These are phyloP conservation scores for Penicillium sp. DNA, from an alignment of 2,329 filamentous ascomycete genomes.

Conservation along the genomic window DNA sequence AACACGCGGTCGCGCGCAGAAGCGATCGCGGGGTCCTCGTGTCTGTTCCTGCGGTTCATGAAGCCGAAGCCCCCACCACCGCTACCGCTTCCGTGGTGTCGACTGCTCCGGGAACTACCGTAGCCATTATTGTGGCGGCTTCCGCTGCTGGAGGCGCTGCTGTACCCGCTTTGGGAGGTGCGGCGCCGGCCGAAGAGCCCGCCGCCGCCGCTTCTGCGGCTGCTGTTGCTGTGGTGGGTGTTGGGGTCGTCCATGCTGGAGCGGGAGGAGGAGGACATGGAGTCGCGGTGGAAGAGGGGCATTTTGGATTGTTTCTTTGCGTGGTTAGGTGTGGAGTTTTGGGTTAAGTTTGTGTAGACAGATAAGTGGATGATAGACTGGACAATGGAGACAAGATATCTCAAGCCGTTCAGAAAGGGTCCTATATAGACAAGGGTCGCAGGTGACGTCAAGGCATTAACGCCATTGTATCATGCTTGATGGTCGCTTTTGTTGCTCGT, in stretches of 20 bases:
- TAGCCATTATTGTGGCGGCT: neutral
- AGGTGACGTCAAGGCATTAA: slow-evolving; percentile 2
- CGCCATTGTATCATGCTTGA: neutral
- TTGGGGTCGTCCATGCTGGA: slow-evolving; percentile 25
- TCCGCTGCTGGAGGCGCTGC: neutral
- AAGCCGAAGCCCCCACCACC: slow-evolving; percentile 22
- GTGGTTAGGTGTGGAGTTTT: neutral
- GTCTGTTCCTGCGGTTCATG: slow-evolving; percentile 45
- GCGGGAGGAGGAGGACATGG: slow-evolving; percentile 31
- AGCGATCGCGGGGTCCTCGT: slow-evolving; percentile 66
- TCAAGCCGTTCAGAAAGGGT: neutral
- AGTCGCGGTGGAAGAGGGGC: slow-evolving; percentile 31
- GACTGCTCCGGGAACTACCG: neutral
- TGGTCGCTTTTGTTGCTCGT: neutral
- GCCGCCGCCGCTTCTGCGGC: slow-evolving; percentile 18
- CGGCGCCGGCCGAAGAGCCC: slow-evolving; percentile 44
- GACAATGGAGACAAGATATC: neutral
- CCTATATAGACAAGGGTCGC: slow-evolving; percentile 2
- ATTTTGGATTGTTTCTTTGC: slow-evolving; percentile 16
- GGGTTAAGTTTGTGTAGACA: neutral
- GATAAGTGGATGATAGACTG: neutral
- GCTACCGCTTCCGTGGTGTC: neutral
- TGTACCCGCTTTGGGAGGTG: slow-evolving; percentile 31
- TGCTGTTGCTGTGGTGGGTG: neutral
- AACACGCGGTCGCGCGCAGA: slow-evolving; percentile 66